Percentiles rank a stretch among this genome's conserved stretches.
Evolutionary conservation across 106 monocot species (phyloP).

Genomic region (Xerophyta viscosa): DNA sequence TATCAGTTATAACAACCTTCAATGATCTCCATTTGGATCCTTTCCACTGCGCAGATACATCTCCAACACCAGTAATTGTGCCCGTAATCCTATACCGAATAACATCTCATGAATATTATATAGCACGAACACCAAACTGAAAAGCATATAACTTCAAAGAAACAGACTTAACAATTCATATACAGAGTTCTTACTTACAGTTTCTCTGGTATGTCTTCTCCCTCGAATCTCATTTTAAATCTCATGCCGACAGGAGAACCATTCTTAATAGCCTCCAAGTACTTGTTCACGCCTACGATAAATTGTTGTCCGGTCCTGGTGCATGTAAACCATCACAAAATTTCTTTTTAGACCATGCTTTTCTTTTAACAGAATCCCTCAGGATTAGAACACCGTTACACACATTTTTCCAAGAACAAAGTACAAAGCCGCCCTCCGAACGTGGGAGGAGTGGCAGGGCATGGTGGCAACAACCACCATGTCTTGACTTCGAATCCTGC

Average conservation of each 20-base stretch:
- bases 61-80: slow-evolving; percentile 57
- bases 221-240: slow-evolving; percentile 63
- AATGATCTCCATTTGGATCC: slow-evolving; percentile 71
- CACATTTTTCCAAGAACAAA: no score
- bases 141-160: no score
- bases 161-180: no score
- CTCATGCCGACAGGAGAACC: slow-evolving; percentile 32
- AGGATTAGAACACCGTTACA: no score
- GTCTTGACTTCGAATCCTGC: no score
- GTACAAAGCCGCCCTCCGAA: no score
- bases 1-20: slow-evolving; percentile 29
- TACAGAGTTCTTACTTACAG: slow-evolving; percentile 19
- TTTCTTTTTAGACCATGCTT: no score
- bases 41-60: slow-evolving; percentile 58
- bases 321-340: slow-evolving; percentile 15
- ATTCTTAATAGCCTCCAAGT: slow-evolving; percentile 34
- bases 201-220: slow-evolving; percentile 53
- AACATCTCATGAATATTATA: no score
- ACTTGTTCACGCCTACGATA: slow-evolving; percentile 44
- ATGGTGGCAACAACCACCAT: no score
- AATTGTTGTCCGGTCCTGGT: slow-evolving; percentile 50
- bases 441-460: no score
- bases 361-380: no score
- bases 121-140: no score
- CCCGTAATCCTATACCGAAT: slow-evolving; percentile 41